Evolutionary conservation across 345 rosid species (phyloP), one percentile per base, ranked within the genome.

Genomic region (Salix brachista): DNA sequence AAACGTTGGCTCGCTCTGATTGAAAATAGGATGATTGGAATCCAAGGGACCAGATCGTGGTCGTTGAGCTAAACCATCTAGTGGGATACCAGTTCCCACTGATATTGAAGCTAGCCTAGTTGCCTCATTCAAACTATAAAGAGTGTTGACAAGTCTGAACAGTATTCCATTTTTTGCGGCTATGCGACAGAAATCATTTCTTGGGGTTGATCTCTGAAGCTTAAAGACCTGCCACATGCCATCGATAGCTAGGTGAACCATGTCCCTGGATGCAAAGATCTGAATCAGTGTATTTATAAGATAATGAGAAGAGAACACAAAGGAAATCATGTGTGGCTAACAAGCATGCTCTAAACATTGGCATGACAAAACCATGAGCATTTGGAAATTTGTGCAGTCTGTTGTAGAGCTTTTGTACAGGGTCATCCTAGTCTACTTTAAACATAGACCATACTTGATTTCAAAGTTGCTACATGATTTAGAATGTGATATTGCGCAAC

Each of bases 221-320:
- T 93, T 93, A 87, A 94, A 94, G 80, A 96, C 92, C 85, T 94
- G 99, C 99, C 98, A 94, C 95, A 92, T 96, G 88, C 98, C 98
- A 75, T 96, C 99, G 78, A 96, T 92, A 79, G 99, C 99, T 66
- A 96, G 91, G 78, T 96, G 99, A 84, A 94, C 98, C 97, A 94
- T 96, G 84, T 96, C 97, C 98, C 99, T 96, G 92, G 77, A 85
- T 74, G 81, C 72, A 76, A 77, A 80, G 80, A 75, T 30, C 79
- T 67, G 74, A 75, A 82, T 82, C 77, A 88, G 87, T 60, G 68
- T 36, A 67, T 37, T 41, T 18, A 61, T 34, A 32, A 73, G 60
- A 39, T 58, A n/a, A 11, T 9, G 32, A 4, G 8, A 66, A 28
- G 23, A 2, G 26, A 19, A 2, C 19, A 41, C 16, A 26, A 16